Evolutionary conservation across 2,329 filamentous ascomycete genomes (phyloP), one percentile per base, ranked within the genome.

Genomic region (Colletotrichum cuscutae): DNA sequence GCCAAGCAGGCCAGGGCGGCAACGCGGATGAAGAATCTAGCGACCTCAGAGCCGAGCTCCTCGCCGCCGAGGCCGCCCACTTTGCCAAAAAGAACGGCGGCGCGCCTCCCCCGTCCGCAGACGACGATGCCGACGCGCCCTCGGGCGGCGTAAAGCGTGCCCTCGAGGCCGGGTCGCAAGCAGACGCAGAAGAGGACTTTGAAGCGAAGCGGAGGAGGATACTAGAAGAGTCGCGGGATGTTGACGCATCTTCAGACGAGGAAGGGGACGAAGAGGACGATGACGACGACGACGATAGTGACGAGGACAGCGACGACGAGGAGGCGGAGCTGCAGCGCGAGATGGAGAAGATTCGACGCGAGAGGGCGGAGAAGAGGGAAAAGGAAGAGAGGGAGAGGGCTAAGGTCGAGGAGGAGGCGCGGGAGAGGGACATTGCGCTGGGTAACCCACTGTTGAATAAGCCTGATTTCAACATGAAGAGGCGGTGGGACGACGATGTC

Each of bases 401-500:
- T n/a, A 93, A 91, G 32, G 89, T 91, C 75, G 96, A 98, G 80
- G 89, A 97, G 79, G 95, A 96, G 79, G 90, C 93, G 79, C 89
- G 94, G 73, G 96, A 98, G 82, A 89, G 91, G 76, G 94, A 98
- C 78, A 97, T 98, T 78, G 96, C 97, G 46, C 86, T 94, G 54
- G 97, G 97, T 7, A 99, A 99, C 81, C 97, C 97, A 52, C 85
- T 99, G 64, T 89, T 99, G 69, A 98, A 98, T 63, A 94, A 94
- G 81, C 84, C 89, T 24, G 95, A 98, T 77, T 98, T 97, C 81
- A 95, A 92, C 71, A 92, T 98, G 79, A 98, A 98, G 88, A 87
- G 94, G 77, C 87, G 95, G 77, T 99, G 97, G 97, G 97, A 99
- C 78, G 97, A 99, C 78, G 97, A 99, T 81, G 97, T 99, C 13